phyloP scores from a whole-genome alignment of 1,284 basidiomycete genomes.

The Chiua sp. region DNA sequence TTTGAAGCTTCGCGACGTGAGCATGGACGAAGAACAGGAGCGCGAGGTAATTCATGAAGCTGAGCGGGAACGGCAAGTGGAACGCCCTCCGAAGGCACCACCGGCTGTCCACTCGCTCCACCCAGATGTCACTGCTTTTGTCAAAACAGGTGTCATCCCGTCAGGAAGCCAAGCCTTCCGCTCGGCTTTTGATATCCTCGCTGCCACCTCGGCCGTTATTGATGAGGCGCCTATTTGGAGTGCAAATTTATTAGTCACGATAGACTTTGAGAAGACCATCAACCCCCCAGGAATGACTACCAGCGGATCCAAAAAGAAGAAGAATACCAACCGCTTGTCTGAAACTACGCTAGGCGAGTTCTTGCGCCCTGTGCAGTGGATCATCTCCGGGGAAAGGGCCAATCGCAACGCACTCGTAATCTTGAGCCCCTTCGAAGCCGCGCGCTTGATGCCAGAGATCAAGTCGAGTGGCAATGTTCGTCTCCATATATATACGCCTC shows the following conservation, averaged over 20 bases:
- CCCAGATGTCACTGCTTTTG: constrained; percentile 20
- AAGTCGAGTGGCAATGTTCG: constrained; percentile 37
- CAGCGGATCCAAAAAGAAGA: too few relatives aligned
- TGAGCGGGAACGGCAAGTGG: constrained; percentile 43
- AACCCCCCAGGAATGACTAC: too few relatives aligned
- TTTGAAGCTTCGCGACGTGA: constrained; percentile 8
- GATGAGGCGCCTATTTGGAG: constrained; percentile 20
- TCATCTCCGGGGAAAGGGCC: constrained; percentile 33
- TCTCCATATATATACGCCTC: constrained; percentile 50
- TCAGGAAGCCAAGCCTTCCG: neutral
- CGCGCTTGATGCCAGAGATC: constrained; percentile 43
- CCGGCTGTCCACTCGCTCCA: constrained; percentile 26
- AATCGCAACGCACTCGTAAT: constrained; percentile 34
- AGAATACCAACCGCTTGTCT: too few relatives aligned
- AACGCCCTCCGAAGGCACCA: constrained; percentile 33
- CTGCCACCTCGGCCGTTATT: constrained; percentile 1
- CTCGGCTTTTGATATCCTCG: constrained; percentile 9
- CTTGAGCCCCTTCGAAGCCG: constrained; percentile 50
- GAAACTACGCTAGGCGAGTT: constrained; percentile 34
- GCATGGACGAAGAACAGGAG: constrained; percentile 53
- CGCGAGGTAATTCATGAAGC: constrained; percentile 49
- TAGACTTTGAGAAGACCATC: constrained; percentile 30
- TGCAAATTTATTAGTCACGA: constrained; percentile 27
- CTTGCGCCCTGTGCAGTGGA: constrained; percentile 49
- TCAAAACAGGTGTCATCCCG: constrained; percentile 20